These are phyloP conservation scores for Boletus patriciae DNA, from an alignment of 768 basidiomycete genomes.

Conservation along the genomic window DNA sequence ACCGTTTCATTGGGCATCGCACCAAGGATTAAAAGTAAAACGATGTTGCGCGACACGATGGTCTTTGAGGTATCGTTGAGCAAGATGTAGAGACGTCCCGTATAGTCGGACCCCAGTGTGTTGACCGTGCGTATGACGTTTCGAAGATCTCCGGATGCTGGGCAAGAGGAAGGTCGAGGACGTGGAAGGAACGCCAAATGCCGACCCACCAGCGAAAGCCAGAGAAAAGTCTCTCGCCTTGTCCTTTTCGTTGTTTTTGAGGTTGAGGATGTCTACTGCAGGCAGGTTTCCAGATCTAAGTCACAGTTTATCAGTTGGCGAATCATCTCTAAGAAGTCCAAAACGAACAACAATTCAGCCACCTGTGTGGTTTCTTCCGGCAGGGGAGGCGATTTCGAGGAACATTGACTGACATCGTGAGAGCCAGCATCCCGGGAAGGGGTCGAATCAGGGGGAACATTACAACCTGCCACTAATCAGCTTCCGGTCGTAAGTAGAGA, in stretches of 20 bases:
- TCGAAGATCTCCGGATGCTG: slow-evolving; percentile 49
- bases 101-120: slow-evolving; percentile 39
- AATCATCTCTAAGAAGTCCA: slow-evolving; percentile 6
- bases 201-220: slow-evolving; percentile 20
- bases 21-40: slow-evolving; percentile 42
- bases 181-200: too few species aligned
- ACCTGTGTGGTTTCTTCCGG: background rate
- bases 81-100: slow-evolving; percentile 39
- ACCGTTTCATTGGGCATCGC: slow-evolving; percentile 28
- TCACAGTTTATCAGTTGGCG: background rate
- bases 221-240: slow-evolving; percentile 22
- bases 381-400: background rate
- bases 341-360: slow-evolving; percentile 25
- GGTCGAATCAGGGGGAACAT: background rate
- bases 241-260: slow-evolving; percentile 23
- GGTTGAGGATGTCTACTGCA: slow-evolving; percentile 32
- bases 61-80: slow-evolving; percentile 41
- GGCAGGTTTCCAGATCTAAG: slow-evolving; percentile 24
- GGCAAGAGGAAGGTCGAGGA: background rate
- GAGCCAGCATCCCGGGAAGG: background rate
- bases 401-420: background rate
- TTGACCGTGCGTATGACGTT: slow-evolving; percentile 45
- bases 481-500: background rate
- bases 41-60: slow-evolving; percentile 39
- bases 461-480: slow-evolving; percentile 17